Conservation (phyloP, 371 early-diverging fungal genomes). For the Mucor circinelloides region DNA sequence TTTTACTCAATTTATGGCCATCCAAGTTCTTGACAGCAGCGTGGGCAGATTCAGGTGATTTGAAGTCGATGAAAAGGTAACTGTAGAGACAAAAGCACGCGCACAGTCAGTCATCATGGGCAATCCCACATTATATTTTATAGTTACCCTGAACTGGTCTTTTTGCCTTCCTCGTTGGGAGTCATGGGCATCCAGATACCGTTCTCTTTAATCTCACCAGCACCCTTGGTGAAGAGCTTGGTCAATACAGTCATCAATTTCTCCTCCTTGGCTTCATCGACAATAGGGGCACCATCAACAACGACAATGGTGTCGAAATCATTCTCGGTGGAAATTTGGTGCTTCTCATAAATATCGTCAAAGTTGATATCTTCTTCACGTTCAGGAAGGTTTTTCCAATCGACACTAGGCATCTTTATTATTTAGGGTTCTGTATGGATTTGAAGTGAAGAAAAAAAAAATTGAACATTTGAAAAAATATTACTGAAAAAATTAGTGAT, state of each 20-base stretch:
- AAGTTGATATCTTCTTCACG: constrained; percentile 84
- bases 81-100: constrained; percentile 41
- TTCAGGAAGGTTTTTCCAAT: constrained; percentile 61
- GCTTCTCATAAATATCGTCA: constrained; percentile 85
- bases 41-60: constrained; percentile 82
- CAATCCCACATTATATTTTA: not conserved
- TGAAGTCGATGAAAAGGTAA: constrained; percentile 93
- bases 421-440: not conserved
- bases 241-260: constrained; percentile 79
- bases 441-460: constrained; percentile 48
- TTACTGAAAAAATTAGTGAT: not conserved
- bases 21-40: constrained; percentile 79
- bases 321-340: constrained; percentile 64
- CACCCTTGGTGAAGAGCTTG: constrained; percentile 78
- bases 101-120: not conserved
- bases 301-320: constrained; percentile 88
- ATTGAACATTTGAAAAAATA: constrained; percentile 20
- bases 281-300: constrained; percentile 90
- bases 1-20: constrained; percentile 81
- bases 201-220: constrained; percentile 79
- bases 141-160: constrained; percentile 79
- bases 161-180: constrained; percentile 67
- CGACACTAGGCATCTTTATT: constrained; percentile 44
- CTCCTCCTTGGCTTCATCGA: constrained; percentile 86
- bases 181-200: constrained; percentile 92